phyloP scores from a whole-genome alignment of 148 eudicot species.

The Chenopodium berlandieri region DNA sequence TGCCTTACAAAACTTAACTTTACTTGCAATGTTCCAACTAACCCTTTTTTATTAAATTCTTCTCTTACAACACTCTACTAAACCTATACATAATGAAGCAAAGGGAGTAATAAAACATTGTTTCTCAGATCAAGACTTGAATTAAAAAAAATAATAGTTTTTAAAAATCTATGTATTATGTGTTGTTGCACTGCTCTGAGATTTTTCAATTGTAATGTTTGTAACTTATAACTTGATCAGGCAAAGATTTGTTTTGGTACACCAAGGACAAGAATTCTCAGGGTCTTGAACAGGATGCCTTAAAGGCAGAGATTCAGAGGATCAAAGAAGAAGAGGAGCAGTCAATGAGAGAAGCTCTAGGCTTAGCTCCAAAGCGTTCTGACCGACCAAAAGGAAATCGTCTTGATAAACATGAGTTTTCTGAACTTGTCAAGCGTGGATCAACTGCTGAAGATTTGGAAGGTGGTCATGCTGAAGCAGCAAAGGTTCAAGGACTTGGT shows the following conservation, averaged over 20 bases:
- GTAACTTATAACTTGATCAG: constrained; percentile 32
- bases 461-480: constrained; percentile 97
- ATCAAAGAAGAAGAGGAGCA: constrained; percentile 98
- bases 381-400: constrained; percentile 67
- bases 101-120: neutral
- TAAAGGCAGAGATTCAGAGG: constrained; percentile 79
- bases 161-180: neutral
- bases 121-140: neutral
- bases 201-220: constrained; percentile 2
- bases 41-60: no score
- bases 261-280: constrained; percentile 68
- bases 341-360: constrained; percentile 95
- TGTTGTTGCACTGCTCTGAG: neutral
- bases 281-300: constrained; percentile 53
- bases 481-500: constrained; percentile 88
- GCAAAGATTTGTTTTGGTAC: constrained; percentile 94
- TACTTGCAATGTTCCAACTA: no score
- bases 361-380: constrained; percentile 91
- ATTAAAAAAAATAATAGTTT: neutral
- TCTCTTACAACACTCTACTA: no score
- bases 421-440: constrained; percentile 89
- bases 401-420: constrained; percentile 86
- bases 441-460: constrained; percentile 99
- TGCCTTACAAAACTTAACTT: neutral
- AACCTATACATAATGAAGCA: no score